phyloP scores from a whole-genome alignment of 805 yeast genomes.

The Pichia exigua region DNA sequence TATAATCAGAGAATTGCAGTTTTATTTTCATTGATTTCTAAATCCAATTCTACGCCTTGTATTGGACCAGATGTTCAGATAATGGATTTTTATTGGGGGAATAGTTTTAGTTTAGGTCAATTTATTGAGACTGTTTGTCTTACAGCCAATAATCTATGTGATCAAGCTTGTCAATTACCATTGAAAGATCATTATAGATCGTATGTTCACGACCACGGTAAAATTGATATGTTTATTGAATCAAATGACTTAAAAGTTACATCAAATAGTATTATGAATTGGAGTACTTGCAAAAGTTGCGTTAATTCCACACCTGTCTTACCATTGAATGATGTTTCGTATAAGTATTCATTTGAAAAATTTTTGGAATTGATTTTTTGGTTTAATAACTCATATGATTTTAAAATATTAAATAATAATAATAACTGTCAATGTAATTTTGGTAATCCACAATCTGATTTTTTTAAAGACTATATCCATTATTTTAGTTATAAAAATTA shows the following conservation, averaged over 20 bases:
- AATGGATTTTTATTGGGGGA: slow-evolving; percentile 84
- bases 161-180: slow-evolving; percentile 72
- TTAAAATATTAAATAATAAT: slow-evolving; percentile 6
- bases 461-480: slow-evolving; percentile 71
- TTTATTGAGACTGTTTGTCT: slow-evolving; percentile 72
- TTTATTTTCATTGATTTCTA: slow-evolving; percentile 74
- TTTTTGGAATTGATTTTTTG: slow-evolving; percentile 82
- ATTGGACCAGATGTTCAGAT: slow-evolving; percentile 81
- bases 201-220: slow-evolving; percentile 83
- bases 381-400: slow-evolving; percentile 20
- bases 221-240: slow-evolving; percentile 71
- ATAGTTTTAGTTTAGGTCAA: slow-evolving; percentile 84
- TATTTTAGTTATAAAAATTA: slow-evolving; percentile 76
- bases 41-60: slow-evolving; percentile 84
- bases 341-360: slow-evolving; percentile 90
- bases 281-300: slow-evolving; percentile 88
- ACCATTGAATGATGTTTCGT: slow-evolving; percentile 78
- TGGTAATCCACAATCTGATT: slow-evolving; percentile 47
- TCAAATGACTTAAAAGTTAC: slow-evolving; percentile 46
- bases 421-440: slow-evolving; percentile 42
- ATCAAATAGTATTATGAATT: slow-evolving; percentile 67
- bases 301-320: slow-evolving; percentile 64
- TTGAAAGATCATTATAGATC: slow-evolving; percentile 71
- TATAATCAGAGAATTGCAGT: slow-evolving; percentile 74
- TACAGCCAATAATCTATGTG: slow-evolving; percentile 60